A percentile compares a stretch with the other conserved stretches of the same genome.
Evolutionary conservation across 2,329 filamentous ascomycete species (phyloP).

Genomic region (Neonectria punicea): DNA sequence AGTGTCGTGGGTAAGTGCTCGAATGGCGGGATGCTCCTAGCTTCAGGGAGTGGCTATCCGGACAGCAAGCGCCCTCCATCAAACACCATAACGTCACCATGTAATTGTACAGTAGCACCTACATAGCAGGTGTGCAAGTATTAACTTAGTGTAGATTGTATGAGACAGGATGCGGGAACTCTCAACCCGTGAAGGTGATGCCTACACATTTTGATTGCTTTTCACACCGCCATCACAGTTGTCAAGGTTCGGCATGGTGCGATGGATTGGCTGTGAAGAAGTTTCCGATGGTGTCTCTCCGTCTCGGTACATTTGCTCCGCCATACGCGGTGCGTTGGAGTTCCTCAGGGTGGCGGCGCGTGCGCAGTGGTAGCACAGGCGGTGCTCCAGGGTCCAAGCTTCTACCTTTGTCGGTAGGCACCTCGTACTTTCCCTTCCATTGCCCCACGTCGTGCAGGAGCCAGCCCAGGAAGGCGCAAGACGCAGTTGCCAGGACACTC

Average conservation of each 20-base stretch:
- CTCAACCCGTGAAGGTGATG: background rate
- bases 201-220: background rate
- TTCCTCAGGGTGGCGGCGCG: slow-evolving; percentile 5
- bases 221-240: slow-evolving; percentile 6
- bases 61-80: background rate
- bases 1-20: no score
- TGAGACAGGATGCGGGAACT: background rate
- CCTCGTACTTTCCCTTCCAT: slow-evolving; percentile 4
- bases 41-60: background rate
- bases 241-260: slow-evolving; percentile 31
- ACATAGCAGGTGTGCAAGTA: no score
- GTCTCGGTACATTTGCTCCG: background rate
- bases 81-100: background rate
- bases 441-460: slow-evolving; percentile 32
- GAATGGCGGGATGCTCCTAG: background rate
- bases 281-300: background rate
- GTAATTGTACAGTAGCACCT: background rate
- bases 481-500: slow-evolving; percentile 3
- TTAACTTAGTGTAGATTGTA: no score
- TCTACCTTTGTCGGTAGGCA: slow-evolving; percentile 11
- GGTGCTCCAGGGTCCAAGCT: slow-evolving; percentile 34
- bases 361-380: slow-evolving; percentile 31
- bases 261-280: background rate
- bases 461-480: background rate
- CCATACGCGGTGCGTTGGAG: background rate